Evolutionary conservation across 257 asterid species (phyloP).

Genomic region (Leptodermis oblonga): DNA sequence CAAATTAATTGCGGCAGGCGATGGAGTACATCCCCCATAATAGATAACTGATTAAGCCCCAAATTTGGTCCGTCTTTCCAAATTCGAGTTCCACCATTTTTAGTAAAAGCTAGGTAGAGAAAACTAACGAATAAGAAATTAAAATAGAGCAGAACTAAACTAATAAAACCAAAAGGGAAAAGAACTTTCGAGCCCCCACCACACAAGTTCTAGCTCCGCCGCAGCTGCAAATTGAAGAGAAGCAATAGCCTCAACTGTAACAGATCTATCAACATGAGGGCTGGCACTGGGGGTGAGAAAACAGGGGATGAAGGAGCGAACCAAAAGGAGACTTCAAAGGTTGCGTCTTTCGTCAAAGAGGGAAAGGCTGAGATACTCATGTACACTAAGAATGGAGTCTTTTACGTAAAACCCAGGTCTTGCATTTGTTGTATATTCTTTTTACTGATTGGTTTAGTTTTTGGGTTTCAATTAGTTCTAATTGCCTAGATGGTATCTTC

Average conservation of each 20-base stretch:
- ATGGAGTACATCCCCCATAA: too few species aligned
- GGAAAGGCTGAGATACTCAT: constrained; percentile 95
- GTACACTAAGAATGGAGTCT: constrained; percentile 86
- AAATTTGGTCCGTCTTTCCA: too few species aligned
- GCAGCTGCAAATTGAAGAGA: constrained; percentile 12
- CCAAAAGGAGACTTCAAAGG: constrained; percentile 19
- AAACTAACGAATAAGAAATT: too few species aligned
- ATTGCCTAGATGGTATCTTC: background rate
- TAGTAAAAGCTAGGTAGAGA: too few species aligned
- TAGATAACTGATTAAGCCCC: too few species aligned
- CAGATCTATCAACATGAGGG: constrained; percentile 30
- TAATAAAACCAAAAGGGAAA: too few species aligned
- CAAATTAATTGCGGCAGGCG: too few species aligned
- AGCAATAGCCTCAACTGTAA: background rate
- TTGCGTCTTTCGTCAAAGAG: constrained; percentile 64
- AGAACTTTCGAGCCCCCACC: background rate
- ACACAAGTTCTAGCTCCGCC: background rate
- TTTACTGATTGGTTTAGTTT: background rate
- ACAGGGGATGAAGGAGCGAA: constrained; percentile 37
- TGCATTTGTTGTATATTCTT: background rate
- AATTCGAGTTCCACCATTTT: too few species aligned
- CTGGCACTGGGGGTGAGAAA: constrained; percentile 29
- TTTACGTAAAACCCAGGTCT: constrained; percentile 87
- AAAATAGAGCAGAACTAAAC: too few species aligned
- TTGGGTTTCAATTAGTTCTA: background rate